Percentiles rank a stretch among this genome's conserved stretches.
Conservation (phyloP, 1,284 basidiomycete species). For the Moesziomyces sp. region DNA sequence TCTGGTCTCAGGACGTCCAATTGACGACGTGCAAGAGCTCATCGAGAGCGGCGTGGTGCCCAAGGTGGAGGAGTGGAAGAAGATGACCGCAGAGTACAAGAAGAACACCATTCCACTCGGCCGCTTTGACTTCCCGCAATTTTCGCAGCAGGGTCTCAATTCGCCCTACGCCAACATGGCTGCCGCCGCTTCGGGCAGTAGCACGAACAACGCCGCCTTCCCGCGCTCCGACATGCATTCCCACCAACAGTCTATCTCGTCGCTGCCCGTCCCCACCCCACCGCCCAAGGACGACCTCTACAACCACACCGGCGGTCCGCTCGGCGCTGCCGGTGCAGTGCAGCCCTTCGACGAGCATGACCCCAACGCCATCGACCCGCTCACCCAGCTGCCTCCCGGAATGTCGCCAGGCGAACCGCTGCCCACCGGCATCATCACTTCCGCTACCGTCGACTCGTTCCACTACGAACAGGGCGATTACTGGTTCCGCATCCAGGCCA, state of each 20-base stretch:
- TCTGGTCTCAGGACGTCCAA: slow-evolving; percentile 76
- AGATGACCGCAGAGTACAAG: slow-evolving; percentile 92
- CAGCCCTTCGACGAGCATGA: slow-evolving; percentile 16
- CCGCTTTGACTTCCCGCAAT: slow-evolving; percentile 64
- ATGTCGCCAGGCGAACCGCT: slow-evolving; percentile 55
- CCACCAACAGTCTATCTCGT: slow-evolving; percentile 30
- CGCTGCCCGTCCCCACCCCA: slow-evolving; percentile 32
- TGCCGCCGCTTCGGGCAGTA: slow-evolving; percentile 28
- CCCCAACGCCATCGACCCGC: slow-evolving; percentile 27
- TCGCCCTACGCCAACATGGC: slow-evolving; percentile 46
- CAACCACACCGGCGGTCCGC: slow-evolving; percentile 18
- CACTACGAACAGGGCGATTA: slow-evolving; percentile 95
- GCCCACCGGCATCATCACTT: slow-evolving; percentile 78
- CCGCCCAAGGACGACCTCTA: slow-evolving; percentile 51
- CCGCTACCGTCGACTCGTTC: slow-evolving; percentile 92
- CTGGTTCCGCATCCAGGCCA: slow-evolving; percentile 94
- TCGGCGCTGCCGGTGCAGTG: slow-evolving; percentile 19
- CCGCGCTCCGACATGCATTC: slow-evolving; percentile 13
- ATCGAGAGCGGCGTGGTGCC: slow-evolving; percentile 88
- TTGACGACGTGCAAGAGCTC: slow-evolving; percentile 78
- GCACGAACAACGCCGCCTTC: slow-evolving; percentile 20
- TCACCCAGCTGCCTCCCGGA: slow-evolving; percentile 55
- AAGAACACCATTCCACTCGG: slow-evolving; percentile 94
- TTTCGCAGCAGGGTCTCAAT: slow-evolving; percentile 31
- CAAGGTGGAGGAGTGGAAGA: slow-evolving; percentile 97